These are phyloP conservation scores for Alternaria brassicicola DNA, from an alignment of 2,329 filamentous ascomycete genomes.

Conservation along the genomic window DNA sequence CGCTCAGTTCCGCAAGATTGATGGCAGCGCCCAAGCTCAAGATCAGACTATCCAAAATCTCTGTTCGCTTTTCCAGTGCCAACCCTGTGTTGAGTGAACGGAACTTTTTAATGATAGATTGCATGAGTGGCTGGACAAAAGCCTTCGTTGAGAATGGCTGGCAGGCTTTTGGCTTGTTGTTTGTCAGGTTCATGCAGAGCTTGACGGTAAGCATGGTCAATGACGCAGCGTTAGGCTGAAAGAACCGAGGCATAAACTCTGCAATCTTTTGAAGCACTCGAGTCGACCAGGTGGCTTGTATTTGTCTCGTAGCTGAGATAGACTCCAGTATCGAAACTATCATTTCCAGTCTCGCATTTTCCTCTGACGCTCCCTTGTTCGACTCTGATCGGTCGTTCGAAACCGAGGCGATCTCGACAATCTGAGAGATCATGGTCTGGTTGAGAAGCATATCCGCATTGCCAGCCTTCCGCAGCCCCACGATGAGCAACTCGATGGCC, in stretches of 20 bases:
- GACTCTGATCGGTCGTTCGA: slow-evolving; percentile 23
- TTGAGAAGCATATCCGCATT: slow-evolving; percentile 58
- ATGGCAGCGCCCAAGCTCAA: slow-evolving; percentile 82
- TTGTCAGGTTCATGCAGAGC: slow-evolving; percentile 83
- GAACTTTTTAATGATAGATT: slow-evolving; percentile 38
- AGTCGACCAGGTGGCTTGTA: slow-evolving; percentile 44
- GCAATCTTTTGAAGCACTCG: slow-evolving; percentile 61
- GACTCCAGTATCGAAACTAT: slow-evolving; percentile 62
- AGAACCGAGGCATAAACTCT: slow-evolving; percentile 49
- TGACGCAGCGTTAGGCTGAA: slow-evolving; percentile 22
- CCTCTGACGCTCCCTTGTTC: slow-evolving; percentile 24
- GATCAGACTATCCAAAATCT: slow-evolving; percentile 71
- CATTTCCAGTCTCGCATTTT: slow-evolving; percentile 44
- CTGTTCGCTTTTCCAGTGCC: slow-evolving; percentile 60
- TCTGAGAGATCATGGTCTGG: slow-evolving; percentile 39
- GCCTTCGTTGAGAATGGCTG: slow-evolving; percentile 65
- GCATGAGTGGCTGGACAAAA: slow-evolving; percentile 54
- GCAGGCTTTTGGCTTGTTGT: slow-evolving; percentile 74
- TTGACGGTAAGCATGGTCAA: slow-evolving; percentile 62
- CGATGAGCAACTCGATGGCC: slow-evolving; percentile 64
- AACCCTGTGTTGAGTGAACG: slow-evolving; percentile 26
- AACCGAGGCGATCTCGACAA: slow-evolving; percentile 52
- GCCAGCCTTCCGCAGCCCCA: slow-evolving; percentile 57
- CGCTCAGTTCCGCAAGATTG: slow-evolving; percentile 82
- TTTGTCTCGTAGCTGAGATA: slow-evolving; percentile 52